Percentiles rank a stretch among this genome's conserved stretches.
phyloP scores from a whole-genome alignment of 768 basidiomycete species.

The Boletus patriciae region DNA sequence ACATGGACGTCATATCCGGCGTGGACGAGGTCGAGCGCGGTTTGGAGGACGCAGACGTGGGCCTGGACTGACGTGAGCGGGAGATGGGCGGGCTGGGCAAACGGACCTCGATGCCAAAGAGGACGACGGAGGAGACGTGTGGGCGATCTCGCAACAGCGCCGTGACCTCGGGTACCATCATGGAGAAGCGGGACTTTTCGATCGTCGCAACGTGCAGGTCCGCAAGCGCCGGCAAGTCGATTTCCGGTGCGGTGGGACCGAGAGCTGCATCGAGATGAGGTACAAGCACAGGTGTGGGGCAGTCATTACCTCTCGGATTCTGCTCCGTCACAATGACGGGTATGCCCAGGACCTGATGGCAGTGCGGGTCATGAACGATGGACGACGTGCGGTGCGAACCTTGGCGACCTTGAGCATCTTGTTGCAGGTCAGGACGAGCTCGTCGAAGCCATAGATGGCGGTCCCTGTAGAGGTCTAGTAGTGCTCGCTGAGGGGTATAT shows the following conservation, averaged over 20 bases:
- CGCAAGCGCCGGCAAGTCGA: constrained; percentile 55
- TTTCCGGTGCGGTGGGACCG: constrained; percentile 64
- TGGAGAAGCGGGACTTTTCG: constrained; percentile 83
- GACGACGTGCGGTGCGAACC: constrained; percentile 34
- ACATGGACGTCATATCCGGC: constrained; percentile 58
- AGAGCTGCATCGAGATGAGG: constrained; percentile 47
- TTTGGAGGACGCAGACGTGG: constrained; percentile 89
- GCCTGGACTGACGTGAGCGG: constrained; percentile 47
- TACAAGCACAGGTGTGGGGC: not conserved
- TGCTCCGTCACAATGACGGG: constrained; percentile 85
- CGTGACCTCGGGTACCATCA: constrained; percentile 71
- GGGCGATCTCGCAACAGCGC: constrained; percentile 48
- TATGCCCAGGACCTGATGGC: constrained; percentile 54
- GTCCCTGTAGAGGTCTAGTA: constrained; percentile 35
- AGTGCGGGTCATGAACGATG: not conserved
- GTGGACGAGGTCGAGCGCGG: constrained; percentile 65
- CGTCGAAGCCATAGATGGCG: constrained; percentile 68
- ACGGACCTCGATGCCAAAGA: constrained; percentile 87
- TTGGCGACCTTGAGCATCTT: constrained; percentile 79
- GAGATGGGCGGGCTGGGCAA: not conserved
- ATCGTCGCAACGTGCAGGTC: constrained; percentile 58
- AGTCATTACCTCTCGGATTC: constrained; percentile 64
- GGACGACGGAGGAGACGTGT: constrained; percentile 57
- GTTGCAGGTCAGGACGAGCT: constrained; percentile 64
- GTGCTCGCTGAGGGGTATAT: not conserved